Base-by-base conservation (phyloP, 805 yeast species). In the Starmerella powellii region DNA sequence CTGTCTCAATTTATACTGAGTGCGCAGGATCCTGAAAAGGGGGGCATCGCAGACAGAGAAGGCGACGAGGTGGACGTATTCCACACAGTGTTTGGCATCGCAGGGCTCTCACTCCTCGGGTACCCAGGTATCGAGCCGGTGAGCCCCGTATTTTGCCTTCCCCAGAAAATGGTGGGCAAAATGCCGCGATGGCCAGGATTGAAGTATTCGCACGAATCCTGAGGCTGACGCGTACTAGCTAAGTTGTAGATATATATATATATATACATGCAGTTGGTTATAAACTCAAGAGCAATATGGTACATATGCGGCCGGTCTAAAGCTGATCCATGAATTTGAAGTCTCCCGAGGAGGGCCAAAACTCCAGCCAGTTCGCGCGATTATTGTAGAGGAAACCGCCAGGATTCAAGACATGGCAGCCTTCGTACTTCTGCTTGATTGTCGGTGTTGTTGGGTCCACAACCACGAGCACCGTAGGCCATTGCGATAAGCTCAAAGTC, bases 21-120 rank as follows among this genome's bases (percentile, higher is more conserved):
- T 2, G 77, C 91, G 36, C 98, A 91, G 59, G 95, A 88, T 59
- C 58, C 58, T 1, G 74, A 71, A 8, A 66, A 64, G 11, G 99
- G 99, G 26, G 99, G 99, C 0, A 79, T 91, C 31, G 78, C 94
- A 45, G 99, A 91, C 60, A 66, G 98, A 19, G 82, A 85, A 8
- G 95, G 78, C 34, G 86, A 93, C 57, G 85, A 80, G 59, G 87
- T 78, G 1, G 99, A 91, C 58, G 91, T 91, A 0, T 91, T 76
- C 57, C 99, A 91, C 58, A 91, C 98, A 0, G 67, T 79, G 15
- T 91, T 91, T 62, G 95, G 95, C 0, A 63, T 88, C 17, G 80
- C 95, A 0, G 99, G 95, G 0, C 65, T 91, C 44, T 78, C 93
- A 55, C 61, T 91, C 40, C 67, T 87, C 61, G 81, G 80, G 2